Conservation (phyloP, 768 basidiomycete genomes). For the Porpolomopsis calyptriformis region DNA sequence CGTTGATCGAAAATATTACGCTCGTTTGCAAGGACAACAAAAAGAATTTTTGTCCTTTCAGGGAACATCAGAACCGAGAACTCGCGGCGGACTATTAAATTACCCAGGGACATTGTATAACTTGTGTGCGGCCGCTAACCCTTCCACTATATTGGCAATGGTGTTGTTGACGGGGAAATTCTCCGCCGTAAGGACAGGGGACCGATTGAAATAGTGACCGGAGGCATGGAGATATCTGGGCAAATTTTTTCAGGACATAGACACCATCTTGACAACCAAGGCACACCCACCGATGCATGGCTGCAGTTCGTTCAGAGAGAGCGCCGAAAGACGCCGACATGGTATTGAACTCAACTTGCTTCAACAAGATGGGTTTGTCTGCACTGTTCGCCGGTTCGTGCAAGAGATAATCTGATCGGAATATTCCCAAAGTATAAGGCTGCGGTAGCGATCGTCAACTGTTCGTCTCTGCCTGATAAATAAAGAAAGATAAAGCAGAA, state of each 20-base stretch:
- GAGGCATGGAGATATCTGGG: constrained; percentile 54
- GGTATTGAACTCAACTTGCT: constrained; percentile 98
- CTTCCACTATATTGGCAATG: constrained; percentile 55
- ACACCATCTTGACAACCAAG: not conserved
- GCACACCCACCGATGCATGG: constrained; percentile 59
- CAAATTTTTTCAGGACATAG: constrained; percentile 3
- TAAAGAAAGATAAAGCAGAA: not conserved
- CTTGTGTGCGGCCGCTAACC: constrained; percentile 70
- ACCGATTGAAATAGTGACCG: constrained; percentile 57
- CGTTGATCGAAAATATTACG: constrained; percentile 94
- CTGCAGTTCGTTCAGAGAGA: constrained; percentile 55
- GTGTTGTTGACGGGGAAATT: constrained; percentile 72
- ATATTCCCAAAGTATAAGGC: constrained; percentile 81
- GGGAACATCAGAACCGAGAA: not conserved
- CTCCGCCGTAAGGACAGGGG: constrained; percentile 37
- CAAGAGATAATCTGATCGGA: constrained; percentile 89
- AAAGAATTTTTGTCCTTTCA: constrained; percentile 48
- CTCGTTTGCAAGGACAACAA: constrained; percentile 84
- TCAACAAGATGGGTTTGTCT: constrained; percentile 38
- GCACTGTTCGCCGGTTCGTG: constrained; percentile 36
- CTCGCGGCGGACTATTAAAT: constrained; percentile 3
- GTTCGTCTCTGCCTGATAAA: not conserved
- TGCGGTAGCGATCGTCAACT: constrained; percentile 20
- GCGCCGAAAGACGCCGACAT: constrained; percentile 87
- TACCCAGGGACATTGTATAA: constrained; percentile 55